Percentiles rank a stretch among this genome's conserved stretches.
Evolutionary conservation across 1,139 yeast species (phyloP).

Genomic region (Candida tetrigidarum): DNA sequence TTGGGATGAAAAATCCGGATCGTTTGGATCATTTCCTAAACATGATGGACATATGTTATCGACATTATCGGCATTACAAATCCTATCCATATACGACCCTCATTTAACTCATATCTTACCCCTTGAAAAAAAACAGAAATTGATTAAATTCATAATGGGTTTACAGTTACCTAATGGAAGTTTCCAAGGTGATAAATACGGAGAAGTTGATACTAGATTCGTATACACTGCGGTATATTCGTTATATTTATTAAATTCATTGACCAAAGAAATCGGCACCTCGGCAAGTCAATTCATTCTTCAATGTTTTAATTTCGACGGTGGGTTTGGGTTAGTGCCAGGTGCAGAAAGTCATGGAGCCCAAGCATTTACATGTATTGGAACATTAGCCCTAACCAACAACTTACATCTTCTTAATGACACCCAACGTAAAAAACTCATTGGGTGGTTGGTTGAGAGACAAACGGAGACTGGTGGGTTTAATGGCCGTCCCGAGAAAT

Average conservation of each 20-base stretch:
- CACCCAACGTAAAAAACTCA: slow-evolving; percentile 45
- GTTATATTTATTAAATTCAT: slow-evolving; percentile 66
- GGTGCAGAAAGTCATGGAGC: slow-evolving; percentile 98
- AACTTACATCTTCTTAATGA: slow-evolving; percentile 56
- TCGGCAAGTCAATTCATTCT: slow-evolving; percentile 70
- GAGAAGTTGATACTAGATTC: slow-evolving; percentile 92
- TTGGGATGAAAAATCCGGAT: slow-evolving; percentile 65
- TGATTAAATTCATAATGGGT: slow-evolving; percentile 49
- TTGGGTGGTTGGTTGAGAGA: slow-evolving; percentile 84
- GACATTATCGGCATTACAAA: slow-evolving; percentile 86
- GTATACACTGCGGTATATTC: slow-evolving; percentile 81
- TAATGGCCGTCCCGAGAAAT: slow-evolving; percentile 94
- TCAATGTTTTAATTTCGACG: slow-evolving; percentile 87
- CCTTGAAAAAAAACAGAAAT: slow-evolving; percentile 19
- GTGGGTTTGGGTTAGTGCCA: slow-evolving; percentile 93
- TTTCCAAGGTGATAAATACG: slow-evolving; percentile 87
- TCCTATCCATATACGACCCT: slow-evolving; percentile 64
- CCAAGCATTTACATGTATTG: slow-evolving; percentile 87
- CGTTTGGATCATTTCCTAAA: slow-evolving; percentile 87
- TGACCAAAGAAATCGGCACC: slow-evolving; percentile 62
- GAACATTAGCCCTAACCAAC: slow-evolving; percentile 71
- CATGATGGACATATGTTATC: slow-evolving; percentile 92
- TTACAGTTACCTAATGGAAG: slow-evolving; percentile 78
- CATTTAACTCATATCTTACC: slow-evolving; percentile 45
- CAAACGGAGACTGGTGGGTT: slow-evolving; percentile 87